phyloP scores from a whole-genome alignment of 23 red algal species.

The Gracilaria gracilis region DNA sequence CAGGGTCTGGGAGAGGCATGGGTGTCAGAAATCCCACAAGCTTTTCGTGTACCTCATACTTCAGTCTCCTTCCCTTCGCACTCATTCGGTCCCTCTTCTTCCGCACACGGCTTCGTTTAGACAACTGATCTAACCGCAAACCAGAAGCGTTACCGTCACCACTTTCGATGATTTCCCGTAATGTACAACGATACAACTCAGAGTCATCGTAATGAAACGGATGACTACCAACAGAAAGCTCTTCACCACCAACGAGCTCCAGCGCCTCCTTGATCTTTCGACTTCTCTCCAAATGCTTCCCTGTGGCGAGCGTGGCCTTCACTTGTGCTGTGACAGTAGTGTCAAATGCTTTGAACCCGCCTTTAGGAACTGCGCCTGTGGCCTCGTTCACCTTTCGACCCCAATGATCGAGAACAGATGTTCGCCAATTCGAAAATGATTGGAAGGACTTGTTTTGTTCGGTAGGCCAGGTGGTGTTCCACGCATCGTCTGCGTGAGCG shows the following conservation, averaged over 20 bases:
- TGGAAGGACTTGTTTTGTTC: not conserved
- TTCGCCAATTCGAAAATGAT: conserved; percentile 41
- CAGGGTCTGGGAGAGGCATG: conserved; percentile 44
- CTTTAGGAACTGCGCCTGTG: conserved; percentile 33
- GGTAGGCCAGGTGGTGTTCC: not conserved
- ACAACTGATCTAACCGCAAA: conserved; percentile 39
- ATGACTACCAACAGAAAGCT: conserved; percentile 15
- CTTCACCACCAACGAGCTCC: conserved; percentile 9
- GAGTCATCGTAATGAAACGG: conserved; percentile 71
- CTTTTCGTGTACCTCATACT: conserved; percentile 83
- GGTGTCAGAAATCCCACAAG: conserved; percentile 84
- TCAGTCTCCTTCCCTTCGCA: conserved; percentile 63
- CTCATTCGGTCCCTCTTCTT: conserved; percentile 42
- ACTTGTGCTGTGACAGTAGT: conserved; percentile 34
- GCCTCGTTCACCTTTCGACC: conserved; percentile 34
- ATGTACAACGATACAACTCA: conserved; percentile 63
- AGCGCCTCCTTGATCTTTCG: conserved; percentile 10
- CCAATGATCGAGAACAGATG: conserved; percentile 50
- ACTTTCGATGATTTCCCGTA: conserved; percentile 72
- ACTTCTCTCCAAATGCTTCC: conserved; percentile 49
- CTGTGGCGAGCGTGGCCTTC: conserved; percentile 20
- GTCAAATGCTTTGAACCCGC: conserved; percentile 58
- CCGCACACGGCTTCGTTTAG: conserved; percentile 29
- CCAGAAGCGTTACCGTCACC: conserved; percentile 28
- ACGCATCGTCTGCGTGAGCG: not conserved